phyloP scores from a whole-genome alignment of 305 asterid genomes.

The Fraxinus floribunda region DNA sequence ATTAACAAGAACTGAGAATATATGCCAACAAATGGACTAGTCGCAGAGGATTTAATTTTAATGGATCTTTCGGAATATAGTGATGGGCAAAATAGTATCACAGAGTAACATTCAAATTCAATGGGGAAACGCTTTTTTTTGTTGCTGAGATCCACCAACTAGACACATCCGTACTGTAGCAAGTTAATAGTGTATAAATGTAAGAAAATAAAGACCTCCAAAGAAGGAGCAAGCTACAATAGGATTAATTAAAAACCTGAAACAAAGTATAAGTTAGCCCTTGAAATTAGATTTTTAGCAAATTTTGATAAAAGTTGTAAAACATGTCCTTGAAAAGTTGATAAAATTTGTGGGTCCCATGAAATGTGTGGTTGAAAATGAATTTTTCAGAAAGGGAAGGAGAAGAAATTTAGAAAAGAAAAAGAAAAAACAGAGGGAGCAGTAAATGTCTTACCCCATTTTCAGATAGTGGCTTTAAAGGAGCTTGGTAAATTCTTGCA shows the following conservation, averaged over 20 bases:
- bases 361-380: neutral
- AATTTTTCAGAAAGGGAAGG: neutral
- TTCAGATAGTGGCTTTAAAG: conserved; percentile 77
- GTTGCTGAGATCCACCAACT: neutral
- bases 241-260: neutral
- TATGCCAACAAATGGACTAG: neutral
- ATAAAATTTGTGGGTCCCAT: neutral
- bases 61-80: neutral
- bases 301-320: neutral
- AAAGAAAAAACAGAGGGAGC: conserved; percentile 1
- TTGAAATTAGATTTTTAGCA: too few species aligned
- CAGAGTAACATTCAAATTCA: neutral
- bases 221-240: neutral
- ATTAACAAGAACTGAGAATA: neutral
- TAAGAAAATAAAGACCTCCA: neutral
- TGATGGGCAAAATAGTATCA: neutral
- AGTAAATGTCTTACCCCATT: conserved; percentile 70
- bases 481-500: conserved; percentile 95
- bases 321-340: too few species aligned
- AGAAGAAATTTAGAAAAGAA: neutral
- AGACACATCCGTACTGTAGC: neutral
- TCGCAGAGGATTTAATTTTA: neutral
- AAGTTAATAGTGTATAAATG: neutral
- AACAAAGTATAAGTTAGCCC: neutral
- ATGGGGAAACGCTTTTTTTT: neutral